A percentile compares a stretch with the other conserved stretches of the same genome.
These are phyloP conservation scores for Fusarium floridanum DNA, from an alignment of 2,329 filamentous ascomycete genomes.

Conservation along the genomic window DNA sequence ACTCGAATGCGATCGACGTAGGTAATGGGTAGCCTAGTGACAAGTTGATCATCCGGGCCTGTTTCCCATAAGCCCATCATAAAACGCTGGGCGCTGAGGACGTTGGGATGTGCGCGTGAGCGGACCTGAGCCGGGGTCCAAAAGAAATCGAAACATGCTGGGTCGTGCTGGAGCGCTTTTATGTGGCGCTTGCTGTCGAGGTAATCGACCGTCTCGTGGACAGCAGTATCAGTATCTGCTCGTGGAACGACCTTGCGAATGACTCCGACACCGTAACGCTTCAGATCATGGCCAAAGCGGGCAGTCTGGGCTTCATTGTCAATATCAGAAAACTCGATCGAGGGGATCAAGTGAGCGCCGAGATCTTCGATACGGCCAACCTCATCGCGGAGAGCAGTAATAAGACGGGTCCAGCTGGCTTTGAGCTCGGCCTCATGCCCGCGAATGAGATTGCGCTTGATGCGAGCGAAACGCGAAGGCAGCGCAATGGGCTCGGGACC, in stretches of 20 bases:
- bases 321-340: slow-evolving; percentile 67
- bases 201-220: slow-evolving; percentile 71
- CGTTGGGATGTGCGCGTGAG: slow-evolving; percentile 74
- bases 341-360: slow-evolving; percentile 67
- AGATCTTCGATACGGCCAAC: slow-evolving; percentile 64
- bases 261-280: slow-evolving; percentile 74
- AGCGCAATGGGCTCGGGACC: slow-evolving; percentile 69
- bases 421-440: slow-evolving; percentile 68
- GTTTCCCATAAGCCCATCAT: slow-evolving; percentile 76
- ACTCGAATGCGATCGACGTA: slow-evolving; percentile 79
- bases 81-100: slow-evolving; percentile 74
- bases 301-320: slow-evolving; percentile 61
- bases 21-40: slow-evolving; percentile 71
- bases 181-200: slow-evolving; percentile 48
- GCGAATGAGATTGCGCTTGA: slow-evolving; percentile 67
- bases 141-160: slow-evolving; percentile 80
- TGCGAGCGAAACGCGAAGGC: slow-evolving; percentile 68
- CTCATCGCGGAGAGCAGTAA: slow-evolving; percentile 64
- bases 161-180: slow-evolving; percentile 58
- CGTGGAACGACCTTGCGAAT: slow-evolving; percentile 73
- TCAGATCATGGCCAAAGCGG: slow-evolving; percentile 68
- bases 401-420: slow-evolving; percentile 67
- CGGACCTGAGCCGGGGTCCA: slow-evolving; percentile 79
- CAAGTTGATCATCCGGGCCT: slow-evolving; percentile 67
- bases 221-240: slow-evolving; percentile 67